Base-by-base conservation (phyloP, 257 asterid genomes). In the Nicotiana tomentosiformis region DNA sequence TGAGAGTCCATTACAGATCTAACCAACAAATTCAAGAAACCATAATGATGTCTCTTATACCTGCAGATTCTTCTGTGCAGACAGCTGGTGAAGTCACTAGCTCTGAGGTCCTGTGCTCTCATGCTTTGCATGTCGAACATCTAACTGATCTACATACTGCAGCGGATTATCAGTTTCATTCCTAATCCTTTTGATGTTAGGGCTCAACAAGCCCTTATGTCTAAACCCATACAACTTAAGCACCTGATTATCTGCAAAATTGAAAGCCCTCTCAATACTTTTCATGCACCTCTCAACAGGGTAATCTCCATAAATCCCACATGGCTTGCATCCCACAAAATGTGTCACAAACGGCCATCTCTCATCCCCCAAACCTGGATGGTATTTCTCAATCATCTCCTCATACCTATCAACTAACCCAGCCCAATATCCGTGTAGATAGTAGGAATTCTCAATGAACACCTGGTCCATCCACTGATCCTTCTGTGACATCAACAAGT, bases 281-380 rank as follows among this genome's bases (percentile, higher is more conserved):
- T 88, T 95, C 93, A 95, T 87, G 88, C 99, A 95, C 87, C 92
- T 91, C 89, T 91, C 93, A 20, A 89, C 97, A 0, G 99, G 94
- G 84, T 95, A 95, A 86, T 95, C 98, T 87, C 98, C 99, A 29
- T 91, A 93, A 88, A 97, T 93, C 58, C 97, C 97, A 77, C 99
- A 95, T 29, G 98, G 98, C 89, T 95, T 95, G 87, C 99, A 95
- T 6, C 99, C 99, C 37, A 95, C 99, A 85, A 95, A 95, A 91
- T 95, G 99, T 0, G 99, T 95, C 81, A 95, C 99, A 61, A 95
- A 94, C 1, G 98, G 98, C 99, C 99, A 95, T 90, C 97, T 94
- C 88, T 92, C 97, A 16, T 95, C 99, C 3, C 98, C 99, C 85
- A 91, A 91, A 6, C 98, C 99, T 0, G 98, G 93, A 83, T 91